Evolutionary conservation across 257 asterid species (phyloP).

Genomic region (Nicotiana benthamiana): DNA sequence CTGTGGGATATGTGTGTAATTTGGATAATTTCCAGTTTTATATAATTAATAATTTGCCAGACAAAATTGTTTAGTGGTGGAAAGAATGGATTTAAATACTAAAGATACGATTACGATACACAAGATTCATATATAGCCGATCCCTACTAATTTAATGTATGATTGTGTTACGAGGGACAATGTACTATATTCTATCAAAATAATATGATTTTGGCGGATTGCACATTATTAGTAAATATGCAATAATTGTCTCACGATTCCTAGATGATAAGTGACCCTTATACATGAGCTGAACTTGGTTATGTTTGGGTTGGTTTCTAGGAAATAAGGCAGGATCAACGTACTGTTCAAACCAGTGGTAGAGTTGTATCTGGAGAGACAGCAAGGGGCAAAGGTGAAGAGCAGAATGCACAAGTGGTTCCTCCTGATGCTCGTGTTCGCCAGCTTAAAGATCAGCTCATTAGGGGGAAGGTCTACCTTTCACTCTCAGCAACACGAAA

Average conservation of each 20-base stretch:
- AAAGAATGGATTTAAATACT: not conserved
- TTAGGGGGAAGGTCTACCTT: conserved; percentile 64
- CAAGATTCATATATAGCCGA: not conserved
- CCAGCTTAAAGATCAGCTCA: conserved; percentile 74
- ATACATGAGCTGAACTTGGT: not conserved
- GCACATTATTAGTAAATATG: not conserved
- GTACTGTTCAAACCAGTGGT: conserved; percentile 29
- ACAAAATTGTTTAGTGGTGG: not conserved
- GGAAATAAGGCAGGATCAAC: conserved; percentile 28
- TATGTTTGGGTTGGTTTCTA: conserved; percentile 11
- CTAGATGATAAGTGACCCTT: not conserved
- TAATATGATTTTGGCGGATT: not conserved
- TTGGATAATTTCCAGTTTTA: not conserved
- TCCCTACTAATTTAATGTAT: not conserved
- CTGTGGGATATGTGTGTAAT: not conserved
- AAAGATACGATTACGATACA: not conserved
- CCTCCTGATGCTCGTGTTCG: conserved; percentile 51
- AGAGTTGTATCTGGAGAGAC: conserved; percentile 33
- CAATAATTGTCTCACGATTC: not conserved
- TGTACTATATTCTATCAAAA: not conserved
- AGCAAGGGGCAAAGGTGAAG: conserved; percentile 25
- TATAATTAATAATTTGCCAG: not conserved
- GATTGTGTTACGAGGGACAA: not conserved
- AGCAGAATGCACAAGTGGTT: conserved; percentile 31
- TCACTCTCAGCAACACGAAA: conserved; percentile 69